A percentile compares a stretch with the other conserved stretches of the same genome.
Conservation (phyloP, 2,329 filamentous ascomycete species). For the Clonostachys rhizophaga region DNA sequence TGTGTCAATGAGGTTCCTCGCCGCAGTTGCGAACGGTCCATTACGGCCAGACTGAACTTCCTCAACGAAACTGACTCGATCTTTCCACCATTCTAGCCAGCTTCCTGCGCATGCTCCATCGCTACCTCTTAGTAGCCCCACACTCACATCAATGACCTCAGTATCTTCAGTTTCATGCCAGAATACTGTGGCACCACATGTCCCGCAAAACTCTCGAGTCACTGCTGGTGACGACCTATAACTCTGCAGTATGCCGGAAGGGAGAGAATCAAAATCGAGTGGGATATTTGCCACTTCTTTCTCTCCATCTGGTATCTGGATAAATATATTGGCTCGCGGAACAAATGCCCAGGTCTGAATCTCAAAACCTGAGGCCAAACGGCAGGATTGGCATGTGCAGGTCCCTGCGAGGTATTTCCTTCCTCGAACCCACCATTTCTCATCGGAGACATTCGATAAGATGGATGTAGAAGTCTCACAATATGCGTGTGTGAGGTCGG, state of each 20-base stretch:
- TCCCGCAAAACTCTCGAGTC: constrained; percentile 37
- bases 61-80: constrained; percentile 54
- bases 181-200: constrained; percentile 39
- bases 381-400: constrained; percentile 60
- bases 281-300: constrained; percentile 1
- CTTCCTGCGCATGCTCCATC: constrained; percentile 49
- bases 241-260: constrained; percentile 38
- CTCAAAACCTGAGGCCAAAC: constrained; percentile 55
- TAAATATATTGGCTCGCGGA: constrained; percentile 51
- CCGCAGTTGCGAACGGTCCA: constrained; percentile 17
- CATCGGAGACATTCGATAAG: constrained; percentile 34
- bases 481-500: constrained; percentile 49
- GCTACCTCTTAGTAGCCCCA: constrained; percentile 46
- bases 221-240: constrained; percentile 31
- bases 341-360: constrained; percentile 65
- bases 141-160: constrained; percentile 58
- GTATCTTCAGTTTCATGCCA: constrained; percentile 48
- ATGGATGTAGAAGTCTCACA: constrained; percentile 22
- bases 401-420: constrained; percentile 54
- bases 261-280: constrained; percentile 27
- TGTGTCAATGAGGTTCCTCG: constrained; percentile 14
- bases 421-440: constrained; percentile 57
- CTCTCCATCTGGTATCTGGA: constrained; percentile 17
- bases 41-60: constrained; percentile 30
- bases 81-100: constrained; percentile 60